phyloP scores from a whole-genome alignment of 148 eudicot genomes.

The Chenopodium suecicum region DNA sequence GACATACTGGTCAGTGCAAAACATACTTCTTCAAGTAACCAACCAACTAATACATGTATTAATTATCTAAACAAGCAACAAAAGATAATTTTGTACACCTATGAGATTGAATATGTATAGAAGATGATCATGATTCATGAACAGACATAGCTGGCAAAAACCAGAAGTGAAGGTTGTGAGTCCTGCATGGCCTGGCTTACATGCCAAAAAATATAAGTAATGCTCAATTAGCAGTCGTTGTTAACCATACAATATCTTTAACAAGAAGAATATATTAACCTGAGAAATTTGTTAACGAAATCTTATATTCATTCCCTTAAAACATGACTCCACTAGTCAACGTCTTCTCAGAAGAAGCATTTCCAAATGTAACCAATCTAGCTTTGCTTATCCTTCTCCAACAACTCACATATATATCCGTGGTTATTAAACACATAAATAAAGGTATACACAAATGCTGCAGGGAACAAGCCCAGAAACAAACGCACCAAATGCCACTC shows the following conservation, averaged over 20 bases:
- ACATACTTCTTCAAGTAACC: not conserved
- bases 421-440: not conserved
- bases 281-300: not conserved
- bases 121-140: not conserved
- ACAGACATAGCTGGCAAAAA: not conserved
- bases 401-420: not conserved
- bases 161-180: not conserved
- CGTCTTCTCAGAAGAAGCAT: not conserved
- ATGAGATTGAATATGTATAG: not conserved
- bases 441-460: not conserved
- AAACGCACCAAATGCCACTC: not conserved
- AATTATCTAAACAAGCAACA: not conserved
- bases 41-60: not conserved
- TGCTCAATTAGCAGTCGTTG: not conserved
- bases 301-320: not conserved
- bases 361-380: not conserved
- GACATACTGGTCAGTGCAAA: conserved; percentile 8
- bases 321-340: not conserved
- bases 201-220: not conserved
- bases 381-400: not conserved
- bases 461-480: not conserved
- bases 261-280: not conserved
- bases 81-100: not conserved
- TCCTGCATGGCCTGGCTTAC: not conserved
- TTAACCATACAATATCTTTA: not conserved